phyloP scores from a whole-genome alignment of 1,284 basidiomycete genomes.

The Apiotrichum akiyoshidainum region DNA sequence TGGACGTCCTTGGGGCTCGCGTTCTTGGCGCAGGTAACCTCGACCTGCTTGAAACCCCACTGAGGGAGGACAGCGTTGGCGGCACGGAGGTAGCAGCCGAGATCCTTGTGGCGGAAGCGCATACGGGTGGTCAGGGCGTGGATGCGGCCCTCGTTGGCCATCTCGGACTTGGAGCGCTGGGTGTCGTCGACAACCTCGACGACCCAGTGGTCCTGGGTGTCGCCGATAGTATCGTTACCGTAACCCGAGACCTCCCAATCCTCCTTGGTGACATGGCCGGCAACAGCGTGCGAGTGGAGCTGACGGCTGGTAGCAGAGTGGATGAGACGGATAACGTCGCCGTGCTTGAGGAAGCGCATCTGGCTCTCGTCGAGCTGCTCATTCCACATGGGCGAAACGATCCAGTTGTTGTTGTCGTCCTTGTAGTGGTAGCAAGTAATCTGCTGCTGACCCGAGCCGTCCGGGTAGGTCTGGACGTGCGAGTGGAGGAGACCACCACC shows the following conservation, averaged over 20 bases:
- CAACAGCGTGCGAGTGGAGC: conserved; percentile 85
- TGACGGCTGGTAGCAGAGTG: conserved; percentile 81
- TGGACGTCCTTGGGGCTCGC: conserved; percentile 77
- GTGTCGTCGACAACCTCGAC: conserved; percentile 91
- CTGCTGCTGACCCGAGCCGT: conserved; percentile 92
- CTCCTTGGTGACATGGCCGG: conserved; percentile 85
- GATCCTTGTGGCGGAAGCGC: conserved; percentile 71
- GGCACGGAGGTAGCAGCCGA: conserved; percentile 86
- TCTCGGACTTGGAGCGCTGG: conserved; percentile 61
- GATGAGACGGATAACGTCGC: conserved; percentile 74
- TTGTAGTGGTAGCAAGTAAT: conserved; percentile 99
- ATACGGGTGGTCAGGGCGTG: conserved; percentile 87
- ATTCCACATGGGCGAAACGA: conserved; percentile 71
- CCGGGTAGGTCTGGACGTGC: conserved; percentile 89
- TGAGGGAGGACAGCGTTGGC: conserved; percentile 86
- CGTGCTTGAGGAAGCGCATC: conserved; percentile 70
- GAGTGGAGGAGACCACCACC: conserved; percentile 95
- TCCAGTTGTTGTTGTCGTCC: conserved; percentile 94
- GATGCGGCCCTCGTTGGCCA: conserved; percentile 61
- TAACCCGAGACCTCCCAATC: conserved; percentile 91
- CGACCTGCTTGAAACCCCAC: conserved; percentile 99
- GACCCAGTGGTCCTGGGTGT: conserved; percentile 85
- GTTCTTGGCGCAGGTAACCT: conserved; percentile 89
- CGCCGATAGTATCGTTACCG: conserved; percentile 81
- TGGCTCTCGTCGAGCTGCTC: conserved; percentile 62